phyloP scores from a whole-genome alignment of 768 basidiomycete species.

The Leccinum disarticulatum region DNA sequence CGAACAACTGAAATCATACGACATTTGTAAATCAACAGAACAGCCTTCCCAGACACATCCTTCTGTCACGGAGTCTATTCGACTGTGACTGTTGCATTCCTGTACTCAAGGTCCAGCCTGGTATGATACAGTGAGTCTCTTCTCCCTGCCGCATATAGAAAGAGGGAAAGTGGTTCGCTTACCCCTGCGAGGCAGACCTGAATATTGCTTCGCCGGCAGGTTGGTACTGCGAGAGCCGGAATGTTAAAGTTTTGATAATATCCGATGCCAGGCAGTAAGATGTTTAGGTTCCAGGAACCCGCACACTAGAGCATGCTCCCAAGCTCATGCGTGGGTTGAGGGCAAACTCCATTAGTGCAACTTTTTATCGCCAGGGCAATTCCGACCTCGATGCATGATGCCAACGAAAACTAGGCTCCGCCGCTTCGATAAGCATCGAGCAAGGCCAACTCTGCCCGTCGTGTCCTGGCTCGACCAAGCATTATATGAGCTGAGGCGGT shows the following conservation, averaged over 20 bases:
- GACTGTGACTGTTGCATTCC: conserved; percentile 19
- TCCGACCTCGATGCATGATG: conserved; percentile 18
- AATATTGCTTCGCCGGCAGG: conserved; percentile 17
- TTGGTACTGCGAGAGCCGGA: conserved; percentile 12
- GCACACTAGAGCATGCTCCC: conserved; percentile 19
- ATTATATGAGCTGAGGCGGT: not conserved
- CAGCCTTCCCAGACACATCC: not conserved
- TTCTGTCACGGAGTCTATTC: not conserved
- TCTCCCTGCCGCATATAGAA: not conserved
- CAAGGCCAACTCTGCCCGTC: conserved; percentile 14
- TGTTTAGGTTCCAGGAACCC: conserved; percentile 16
- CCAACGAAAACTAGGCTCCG: conserved; percentile 12
- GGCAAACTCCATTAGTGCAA: conserved; percentile 19
- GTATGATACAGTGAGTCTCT: not conserved
- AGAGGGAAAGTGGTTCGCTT: not conserved
- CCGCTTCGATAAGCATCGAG: not conserved
- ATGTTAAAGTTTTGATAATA: conserved; percentile 24
- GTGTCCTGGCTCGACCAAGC: not conserved
- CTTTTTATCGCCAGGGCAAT: conserved; percentile 20
- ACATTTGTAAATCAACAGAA: not conserved
- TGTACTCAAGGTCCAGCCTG: conserved; percentile 23
- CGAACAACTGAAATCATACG: not conserved
- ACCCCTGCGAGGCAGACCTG: conserved; percentile 16
- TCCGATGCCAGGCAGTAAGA: conserved; percentile 2
- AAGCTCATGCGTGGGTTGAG: conserved; percentile 14